phyloP scores from a whole-genome alignment of 805 yeast species.

The Zygoascus biomembranicola region DNA sequence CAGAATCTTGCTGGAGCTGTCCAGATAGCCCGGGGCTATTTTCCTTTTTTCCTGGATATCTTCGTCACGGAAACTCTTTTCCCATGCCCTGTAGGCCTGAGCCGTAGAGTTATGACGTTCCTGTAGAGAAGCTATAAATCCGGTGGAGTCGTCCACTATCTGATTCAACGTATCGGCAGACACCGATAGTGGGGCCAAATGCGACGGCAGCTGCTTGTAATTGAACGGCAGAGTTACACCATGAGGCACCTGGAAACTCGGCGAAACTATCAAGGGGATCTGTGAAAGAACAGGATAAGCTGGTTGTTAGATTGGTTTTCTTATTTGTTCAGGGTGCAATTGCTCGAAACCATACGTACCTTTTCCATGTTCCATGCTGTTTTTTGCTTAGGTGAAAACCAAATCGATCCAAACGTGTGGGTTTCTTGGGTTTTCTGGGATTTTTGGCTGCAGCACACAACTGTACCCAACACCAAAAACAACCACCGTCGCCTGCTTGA shows the following conservation, averaged over 20 bases:
- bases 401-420: background rate
- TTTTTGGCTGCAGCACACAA: background rate
- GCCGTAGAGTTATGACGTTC: slow-evolving; percentile 22
- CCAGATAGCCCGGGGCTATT: slow-evolving; percentile 39
- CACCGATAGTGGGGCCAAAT: slow-evolving; percentile 28
- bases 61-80: slow-evolving; percentile 14
- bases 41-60: slow-evolving; percentile 22
- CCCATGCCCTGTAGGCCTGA: slow-evolving; percentile 29
- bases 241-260: slow-evolving; percentile 44
- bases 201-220: slow-evolving; percentile 33
- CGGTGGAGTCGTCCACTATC: slow-evolving; percentile 28
- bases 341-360: background rate
- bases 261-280: slow-evolving; percentile 49
- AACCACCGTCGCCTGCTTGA: background rate
- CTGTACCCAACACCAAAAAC: background rate
- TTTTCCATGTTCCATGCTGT: background rate
- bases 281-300: slow-evolving; percentile 44
- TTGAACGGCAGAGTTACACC: slow-evolving; percentile 45
- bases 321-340: too few relatives aligned
- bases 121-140: slow-evolving; percentile 23
- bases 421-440: background rate
- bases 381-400: background rate
- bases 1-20: slow-evolving; percentile 21
- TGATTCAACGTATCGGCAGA: slow-evolving; percentile 25
- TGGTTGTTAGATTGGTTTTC: slow-evolving; percentile 13